Percentiles rank a stretch among this genome's conserved stretches.
phyloP scores from a whole-genome alignment of 208 protist species.

The Crithidia bombi region DNA sequence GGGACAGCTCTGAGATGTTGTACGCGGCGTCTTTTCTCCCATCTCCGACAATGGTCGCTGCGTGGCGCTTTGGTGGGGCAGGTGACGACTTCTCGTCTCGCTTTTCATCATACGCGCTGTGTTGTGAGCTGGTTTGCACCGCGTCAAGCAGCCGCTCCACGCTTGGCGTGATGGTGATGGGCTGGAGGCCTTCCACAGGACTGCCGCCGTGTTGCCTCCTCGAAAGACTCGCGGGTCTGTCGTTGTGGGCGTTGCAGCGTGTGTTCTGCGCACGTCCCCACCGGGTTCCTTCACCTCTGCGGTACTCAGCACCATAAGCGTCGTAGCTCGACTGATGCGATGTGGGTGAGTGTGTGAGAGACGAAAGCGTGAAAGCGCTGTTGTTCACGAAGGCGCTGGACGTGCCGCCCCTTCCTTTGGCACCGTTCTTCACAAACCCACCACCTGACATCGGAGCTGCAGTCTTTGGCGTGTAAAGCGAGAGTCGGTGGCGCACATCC shows the following conservation, averaged over 20 bases:
- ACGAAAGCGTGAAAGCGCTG: slow-evolving; percentile 9
- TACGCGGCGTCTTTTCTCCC: not conserved
- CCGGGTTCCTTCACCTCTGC: not conserved
- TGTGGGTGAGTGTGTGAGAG: slow-evolving; percentile 12
- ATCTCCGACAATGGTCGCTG: not conserved
- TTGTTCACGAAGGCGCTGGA: not conserved
- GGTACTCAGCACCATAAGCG: not conserved
- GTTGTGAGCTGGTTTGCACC: not conserved
- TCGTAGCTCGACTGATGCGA: not conserved
- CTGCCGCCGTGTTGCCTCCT: not conserved
- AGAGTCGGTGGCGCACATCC: not conserved
- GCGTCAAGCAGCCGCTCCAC: slow-evolving; percentile 12
- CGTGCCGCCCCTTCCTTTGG: too few species aligned
- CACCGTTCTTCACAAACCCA: too few species aligned
- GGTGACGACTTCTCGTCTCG: not conserved
- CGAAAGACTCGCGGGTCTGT: too few species aligned
- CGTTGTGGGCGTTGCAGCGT: too few species aligned
- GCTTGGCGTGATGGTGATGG: slow-evolving; percentile 19
- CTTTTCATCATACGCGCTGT: not conserved
- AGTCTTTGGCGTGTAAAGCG: not conserved
- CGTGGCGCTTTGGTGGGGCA: not conserved
- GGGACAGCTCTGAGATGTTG: not conserved
- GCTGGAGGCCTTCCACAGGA: not conserved
- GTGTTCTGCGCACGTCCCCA: not conserved
- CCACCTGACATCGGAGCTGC: not conserved